Conservation (phyloP, 2,329 filamentous ascomycete genomes). For the Penicillium aurantiogriseum region DNA sequence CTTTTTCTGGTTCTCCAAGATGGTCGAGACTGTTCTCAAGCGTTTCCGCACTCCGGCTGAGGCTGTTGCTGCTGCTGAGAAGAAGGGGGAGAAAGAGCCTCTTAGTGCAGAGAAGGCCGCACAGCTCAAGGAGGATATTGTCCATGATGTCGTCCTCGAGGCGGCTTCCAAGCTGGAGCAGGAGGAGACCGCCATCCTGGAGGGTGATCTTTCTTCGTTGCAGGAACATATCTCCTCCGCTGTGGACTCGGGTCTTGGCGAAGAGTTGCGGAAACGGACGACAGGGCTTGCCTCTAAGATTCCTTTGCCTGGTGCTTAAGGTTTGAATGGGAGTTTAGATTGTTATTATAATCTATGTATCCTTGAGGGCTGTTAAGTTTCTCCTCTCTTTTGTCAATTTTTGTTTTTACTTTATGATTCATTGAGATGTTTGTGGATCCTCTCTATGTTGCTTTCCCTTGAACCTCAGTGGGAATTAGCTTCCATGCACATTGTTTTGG, state of each 20-base stretch:
- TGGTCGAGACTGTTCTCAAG: conserved; percentile 64
- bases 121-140: conserved; percentile 24
- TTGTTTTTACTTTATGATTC: background rate
- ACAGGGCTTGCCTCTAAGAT: conserved; percentile 19
- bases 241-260: conserved; percentile 72
- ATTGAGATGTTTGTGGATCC: background rate
- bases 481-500: background rate
- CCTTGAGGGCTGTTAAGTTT: background rate
- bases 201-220: conserved; percentile 22
- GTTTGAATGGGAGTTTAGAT: background rate
- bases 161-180: conserved; percentile 31
- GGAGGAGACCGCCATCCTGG: conserved; percentile 31
- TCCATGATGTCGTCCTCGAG: conserved; percentile 38
- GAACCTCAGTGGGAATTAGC: background rate
- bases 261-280: conserved; percentile 67
- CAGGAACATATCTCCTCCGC: conserved; percentile 25
- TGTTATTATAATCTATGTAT: background rate
- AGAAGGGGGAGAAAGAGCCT: conserved; percentile 21
- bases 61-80: conserved; percentile 19
- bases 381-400: background rate
- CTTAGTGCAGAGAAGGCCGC: conserved; percentile 10
- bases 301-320: conserved; percentile 15
- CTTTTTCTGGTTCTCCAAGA: conserved; percentile 66
- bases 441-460: conserved; percentile 1
- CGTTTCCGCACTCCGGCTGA: conserved; percentile 51